phyloP scores from a whole-genome alignment of 768 basidiomycete species.

The Trametes cubensis region DNA sequence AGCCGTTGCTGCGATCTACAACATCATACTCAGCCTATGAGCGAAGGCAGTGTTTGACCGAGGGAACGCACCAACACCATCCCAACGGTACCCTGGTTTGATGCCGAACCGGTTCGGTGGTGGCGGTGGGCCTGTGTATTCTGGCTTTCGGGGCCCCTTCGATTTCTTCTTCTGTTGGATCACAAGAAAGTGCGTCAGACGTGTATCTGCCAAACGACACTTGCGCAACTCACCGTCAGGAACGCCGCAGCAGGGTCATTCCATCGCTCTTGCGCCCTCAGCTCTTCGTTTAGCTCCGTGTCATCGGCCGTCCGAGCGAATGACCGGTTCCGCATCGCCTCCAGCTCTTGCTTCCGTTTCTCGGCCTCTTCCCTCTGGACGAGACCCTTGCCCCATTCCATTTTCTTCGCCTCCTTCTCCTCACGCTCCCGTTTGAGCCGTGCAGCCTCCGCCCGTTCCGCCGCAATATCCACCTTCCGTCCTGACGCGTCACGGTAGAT shows the following conservation, averaged over 20 bases:
- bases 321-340: slow-evolving; percentile 63
- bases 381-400: slow-evolving; percentile 98
- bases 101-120: slow-evolving; percentile 96
- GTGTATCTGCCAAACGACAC: neutral
- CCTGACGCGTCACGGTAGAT: slow-evolving; percentile 92
- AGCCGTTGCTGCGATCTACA: slow-evolving; percentile 88
- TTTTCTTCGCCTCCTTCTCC: slow-evolving; percentile 86
- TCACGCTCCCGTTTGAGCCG: slow-evolving; percentile 77
- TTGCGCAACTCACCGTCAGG: slow-evolving; percentile 63
- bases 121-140: slow-evolving; percentile 84
- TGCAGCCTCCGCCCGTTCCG: slow-evolving; percentile 83
- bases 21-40: neutral
- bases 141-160: slow-evolving; percentile 80
- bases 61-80: slow-evolving; percentile 81
- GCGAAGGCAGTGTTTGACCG: neutral
- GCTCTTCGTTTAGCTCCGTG: slow-evolving; percentile 79
- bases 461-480: slow-evolving; percentile 85
- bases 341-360: slow-evolving; percentile 61
- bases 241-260: slow-evolving; percentile 98
- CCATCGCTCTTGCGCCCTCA: slow-evolving; percentile 83
- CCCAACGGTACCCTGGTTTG: slow-evolving; percentile 95
- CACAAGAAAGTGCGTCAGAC: neutral
- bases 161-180: slow-evolving; percentile 64
- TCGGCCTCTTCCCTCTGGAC: slow-evolving; percentile 85
- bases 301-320: slow-evolving; percentile 87